Evolutionary conservation across 2,329 filamentous ascomycete genomes (phyloP).

Genomic region (Cadophora sp.): DNA sequence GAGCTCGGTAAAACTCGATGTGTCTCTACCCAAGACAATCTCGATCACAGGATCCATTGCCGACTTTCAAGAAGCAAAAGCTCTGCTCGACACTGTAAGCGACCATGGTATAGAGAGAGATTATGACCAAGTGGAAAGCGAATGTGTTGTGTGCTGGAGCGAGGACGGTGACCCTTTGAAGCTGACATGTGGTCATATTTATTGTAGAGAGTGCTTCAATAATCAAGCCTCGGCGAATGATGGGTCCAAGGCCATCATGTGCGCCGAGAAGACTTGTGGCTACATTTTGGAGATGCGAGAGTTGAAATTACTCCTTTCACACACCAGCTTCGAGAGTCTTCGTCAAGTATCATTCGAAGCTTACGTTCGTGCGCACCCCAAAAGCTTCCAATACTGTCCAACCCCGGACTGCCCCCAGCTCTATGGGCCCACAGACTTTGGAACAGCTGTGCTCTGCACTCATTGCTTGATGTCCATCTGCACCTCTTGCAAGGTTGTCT

Average conservation of each 20-base stretch:
- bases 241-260: background rate
- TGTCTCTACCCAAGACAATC: slow-evolving; percentile 45
- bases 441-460: slow-evolving; percentile 22
- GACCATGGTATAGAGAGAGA: background rate
- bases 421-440: slow-evolving; percentile 5
- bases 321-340: slow-evolving; percentile 23
- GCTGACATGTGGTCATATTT: slow-evolving; percentile 49
- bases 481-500: slow-evolving; percentile 25
- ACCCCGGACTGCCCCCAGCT: slow-evolving; percentile 27
- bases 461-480: slow-evolving; percentile 29
- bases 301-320: slow-evolving; percentile 16
- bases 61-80: slow-evolving; percentile 13
- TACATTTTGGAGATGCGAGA: background rate
- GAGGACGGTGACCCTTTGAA: slow-evolving; percentile 47
- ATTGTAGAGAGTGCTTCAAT: slow-evolving; percentile 52
- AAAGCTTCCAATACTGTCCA: slow-evolving; percentile 23
- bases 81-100: slow-evolving; percentile 5
- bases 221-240: slow-evolving; percentile 41
- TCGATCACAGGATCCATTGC: slow-evolving; percentile 29
- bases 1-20: slow-evolving; percentile 44
- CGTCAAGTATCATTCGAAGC: slow-evolving; percentile 23
- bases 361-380: slow-evolving; percentile 24
- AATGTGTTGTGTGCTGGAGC: slow-evolving; percentile 48
- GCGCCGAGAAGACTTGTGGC: background rate
- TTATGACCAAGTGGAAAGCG: background rate